phyloP scores from a whole-genome alignment of 169 alveolate species.

The Eimeria falciformis region DNA sequence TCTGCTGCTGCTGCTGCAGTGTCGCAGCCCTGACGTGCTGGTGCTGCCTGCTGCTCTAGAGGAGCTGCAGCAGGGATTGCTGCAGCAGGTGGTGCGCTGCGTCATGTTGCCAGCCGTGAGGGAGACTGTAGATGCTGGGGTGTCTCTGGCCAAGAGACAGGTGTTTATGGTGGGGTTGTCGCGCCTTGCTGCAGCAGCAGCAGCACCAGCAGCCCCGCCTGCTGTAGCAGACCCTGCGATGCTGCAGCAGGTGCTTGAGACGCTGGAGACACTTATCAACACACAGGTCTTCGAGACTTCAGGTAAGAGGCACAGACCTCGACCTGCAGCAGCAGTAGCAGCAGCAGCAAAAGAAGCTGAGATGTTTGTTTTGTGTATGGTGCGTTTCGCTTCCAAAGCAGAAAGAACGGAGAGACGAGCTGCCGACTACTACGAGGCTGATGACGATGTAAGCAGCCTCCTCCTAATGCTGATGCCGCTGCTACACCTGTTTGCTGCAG shows the following conservation, averaged over 20 bases:
- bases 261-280: conserved; percentile 38
- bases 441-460: no score
- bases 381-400: no score
- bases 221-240: conserved; percentile 13
- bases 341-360: not conserved
- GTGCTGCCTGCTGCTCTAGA: conserved; percentile 44
- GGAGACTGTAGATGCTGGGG: not conserved
- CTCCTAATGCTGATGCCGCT: no score
- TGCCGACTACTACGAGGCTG: no score
- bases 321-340: not conserved
- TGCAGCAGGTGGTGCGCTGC: conserved; percentile 58
- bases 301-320: not conserved
- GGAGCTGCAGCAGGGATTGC: conserved; percentile 63
- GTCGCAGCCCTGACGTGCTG: conserved; percentile 31
- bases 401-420: no score
- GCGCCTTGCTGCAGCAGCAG: conserved; percentile 57
- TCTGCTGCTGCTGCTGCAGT: conserved; percentile 31
- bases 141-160: conserved; percentile 21
- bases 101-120: conserved; percentile 25
- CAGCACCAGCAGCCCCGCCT: conserved; percentile 26
- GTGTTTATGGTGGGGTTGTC: conserved; percentile 56
- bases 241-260: conserved; percentile 38
- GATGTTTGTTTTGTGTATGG: not conserved
- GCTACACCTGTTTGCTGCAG: no score
- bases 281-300: not conserved